phyloP scores from a whole-genome alignment of 176 grass and related monocot species.

The Eleusine coracana region DNA sequence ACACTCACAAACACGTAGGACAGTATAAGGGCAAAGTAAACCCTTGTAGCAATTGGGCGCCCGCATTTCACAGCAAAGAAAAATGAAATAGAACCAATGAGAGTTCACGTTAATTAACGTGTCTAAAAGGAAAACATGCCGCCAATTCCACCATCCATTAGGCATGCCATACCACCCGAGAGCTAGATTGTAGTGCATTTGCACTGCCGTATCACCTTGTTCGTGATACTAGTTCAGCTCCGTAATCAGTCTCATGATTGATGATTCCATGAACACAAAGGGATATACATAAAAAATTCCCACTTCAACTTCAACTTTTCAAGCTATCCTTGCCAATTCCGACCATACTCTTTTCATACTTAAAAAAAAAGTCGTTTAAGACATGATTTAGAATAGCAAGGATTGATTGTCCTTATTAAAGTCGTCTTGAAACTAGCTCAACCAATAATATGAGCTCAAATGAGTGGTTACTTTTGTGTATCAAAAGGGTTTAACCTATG shows the following conservation, averaged over 20 bases:
- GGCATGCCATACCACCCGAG: not conserved
- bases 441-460: no score
- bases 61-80: not conserved
- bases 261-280: conserved; percentile 38
- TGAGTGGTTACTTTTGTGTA: no score
- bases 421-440: no score
- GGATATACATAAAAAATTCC: conserved; percentile 75
- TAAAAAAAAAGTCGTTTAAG: no score
- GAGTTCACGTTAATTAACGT: not conserved
- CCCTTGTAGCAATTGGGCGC: no score
- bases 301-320: conserved; percentile 22
- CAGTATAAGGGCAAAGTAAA: no score
- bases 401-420: no score
- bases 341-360: no score
- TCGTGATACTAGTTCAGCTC: not conserved
- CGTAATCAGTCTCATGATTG: conserved; percentile 2
- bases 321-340: not conserved
- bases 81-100: not conserved
- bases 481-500: no score
- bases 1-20: no score
- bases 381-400: no score
- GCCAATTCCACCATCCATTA: conserved; percentile 22
- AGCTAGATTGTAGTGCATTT: not conserved
- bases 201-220: conserved; percentile 7
- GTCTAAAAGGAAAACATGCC: not conserved